Conservation (phyloP, 768 basidiomycete genomes). For the Tricholoma flavovirens region DNA sequence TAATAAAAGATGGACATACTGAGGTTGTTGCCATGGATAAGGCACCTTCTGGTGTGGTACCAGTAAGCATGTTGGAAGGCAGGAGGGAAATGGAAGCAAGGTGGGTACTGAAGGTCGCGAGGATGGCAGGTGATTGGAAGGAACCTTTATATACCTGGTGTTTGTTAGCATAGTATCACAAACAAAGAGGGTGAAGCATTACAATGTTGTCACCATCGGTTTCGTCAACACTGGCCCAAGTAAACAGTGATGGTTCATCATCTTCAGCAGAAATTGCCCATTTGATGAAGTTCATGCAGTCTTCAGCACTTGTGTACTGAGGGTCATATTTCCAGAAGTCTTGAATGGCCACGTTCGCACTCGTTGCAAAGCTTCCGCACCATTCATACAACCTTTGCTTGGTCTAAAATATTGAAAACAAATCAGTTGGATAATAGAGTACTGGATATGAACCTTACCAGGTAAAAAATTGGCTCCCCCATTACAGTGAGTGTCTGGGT, state of each 20-base stretch:
- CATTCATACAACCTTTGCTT: constrained; percentile 3
- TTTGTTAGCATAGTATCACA: not conserved
- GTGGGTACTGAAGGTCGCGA: constrained; percentile 1
- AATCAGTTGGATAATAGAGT: not conserved
- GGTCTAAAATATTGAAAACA: not conserved
- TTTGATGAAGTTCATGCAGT: not conserved
- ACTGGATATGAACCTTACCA: constrained; percentile 1
- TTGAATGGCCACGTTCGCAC: not conserved
- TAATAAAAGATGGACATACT: not conserved
- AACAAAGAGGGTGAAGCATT: not conserved
- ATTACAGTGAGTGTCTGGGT: constrained; percentile 1
- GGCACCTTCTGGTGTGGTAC: not conserved
- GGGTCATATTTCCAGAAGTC: constrained; percentile 2
- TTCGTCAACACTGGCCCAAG: not conserved
- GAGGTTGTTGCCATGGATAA: not conserved
- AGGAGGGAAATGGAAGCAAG: not conserved
- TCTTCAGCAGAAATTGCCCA: not conserved
- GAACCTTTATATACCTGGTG: constrained; percentile 1
- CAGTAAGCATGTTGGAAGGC: not conserved
- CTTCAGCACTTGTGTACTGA: not conserved
- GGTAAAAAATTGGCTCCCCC: not conserved
- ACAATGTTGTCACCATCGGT: not conserved
- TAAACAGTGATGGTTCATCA: not conserved
- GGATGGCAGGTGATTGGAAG: not conserved
- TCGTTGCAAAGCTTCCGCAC: not conserved